Percentiles rank a stretch among this genome's conserved stretches.
Evolutionary conservation across 805 yeast species (phyloP).

Genomic region (Pichia pseudocactophila): DNA sequence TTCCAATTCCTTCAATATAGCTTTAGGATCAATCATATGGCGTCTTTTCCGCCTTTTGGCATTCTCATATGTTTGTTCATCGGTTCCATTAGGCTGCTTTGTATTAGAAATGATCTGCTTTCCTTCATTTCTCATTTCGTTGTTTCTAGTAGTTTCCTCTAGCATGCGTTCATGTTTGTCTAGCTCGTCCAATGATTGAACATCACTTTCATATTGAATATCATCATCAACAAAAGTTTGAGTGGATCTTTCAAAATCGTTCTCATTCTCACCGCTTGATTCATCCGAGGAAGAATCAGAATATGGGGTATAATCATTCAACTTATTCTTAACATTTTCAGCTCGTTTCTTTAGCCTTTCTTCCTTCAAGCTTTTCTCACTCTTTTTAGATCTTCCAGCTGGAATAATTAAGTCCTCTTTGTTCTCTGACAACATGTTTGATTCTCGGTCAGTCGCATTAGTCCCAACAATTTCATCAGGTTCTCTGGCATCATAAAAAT

Average conservation of each 20-base stretch:
- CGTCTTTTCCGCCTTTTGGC: not conserved
- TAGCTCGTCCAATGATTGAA: conserved; percentile 1
- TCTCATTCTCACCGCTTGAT: not conserved
- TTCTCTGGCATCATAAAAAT: too few species aligned
- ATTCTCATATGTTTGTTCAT: not conserved
- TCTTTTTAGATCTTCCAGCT: too few species aligned
- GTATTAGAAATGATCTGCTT: too few species aligned
- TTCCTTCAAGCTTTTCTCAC: not conserved
- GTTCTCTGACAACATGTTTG: too few species aligned
- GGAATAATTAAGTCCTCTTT: too few species aligned
- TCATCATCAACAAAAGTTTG: not conserved
- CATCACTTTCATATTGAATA: conserved; percentile 1
- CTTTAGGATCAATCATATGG: not conserved
- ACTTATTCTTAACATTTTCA: not conserved
- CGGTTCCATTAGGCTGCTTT: too few species aligned
- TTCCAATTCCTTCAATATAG: not conserved
- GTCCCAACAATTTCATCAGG: too few species aligned
- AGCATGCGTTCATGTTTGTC: not conserved
- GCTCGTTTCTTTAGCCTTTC: not conserved
- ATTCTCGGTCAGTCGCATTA: too few species aligned
- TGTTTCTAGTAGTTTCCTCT: not conserved
- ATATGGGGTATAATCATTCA: not conserved
- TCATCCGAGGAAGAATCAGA: not conserved
- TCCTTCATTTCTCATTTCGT: too few species aligned
- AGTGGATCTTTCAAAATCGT: not conserved